Base-by-base conservation (phyloP, 768 basidiomycete genomes). In the Lactifluus pinguis region DNA sequence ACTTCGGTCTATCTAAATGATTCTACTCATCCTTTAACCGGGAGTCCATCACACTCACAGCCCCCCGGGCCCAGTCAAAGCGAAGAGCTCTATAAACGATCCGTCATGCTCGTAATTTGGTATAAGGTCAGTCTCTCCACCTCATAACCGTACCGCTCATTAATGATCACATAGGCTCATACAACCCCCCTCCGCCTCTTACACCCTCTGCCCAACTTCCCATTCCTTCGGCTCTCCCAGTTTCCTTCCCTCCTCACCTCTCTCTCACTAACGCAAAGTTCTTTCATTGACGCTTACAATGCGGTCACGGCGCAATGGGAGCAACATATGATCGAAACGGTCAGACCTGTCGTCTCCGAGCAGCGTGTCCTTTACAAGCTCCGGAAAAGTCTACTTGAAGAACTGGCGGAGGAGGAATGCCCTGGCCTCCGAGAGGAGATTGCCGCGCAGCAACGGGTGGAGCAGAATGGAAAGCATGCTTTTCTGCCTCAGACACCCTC, bases 101-200 rank as follows among this genome's bases (percentile, higher is more conserved):
- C 84, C 6, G 77, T 85, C 9, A 86, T 83, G 1, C 77, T 87
- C 60, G 78, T 87, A 55, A 80, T 86, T 61, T 87, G 85, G 85
- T 85, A 85, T 73, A 82, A 84, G 74, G 82, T 83, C 62, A 65
- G 71, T 53, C 48, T 32, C 44, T 36, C 65, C 49, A 30, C 41
- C 19, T n/a, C 34, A n/a, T 19, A 11, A 13, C 19, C 10, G 36
- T 36, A 49, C 30, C 39, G 48, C 41, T 38, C 34, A 59, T 48
- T 30, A 21, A 39, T 19, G 52, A 61, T 57, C 53, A 49, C 36
- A n/a, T 19, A 68, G 67, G 57, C 65, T 2, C 63, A 66, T 55
- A 69, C 61, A 4, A 64, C 56, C 51, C 65, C 67, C 45, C 54
- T 68, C 48, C 65, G 68, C 21, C 54, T 66, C 45, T 57, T 66